Evolutionary conservation across 371 early-diverging fungal species (phyloP), one percentile per base, ranked within the genome.

Genomic region (Apophysomyces trapeziformis): DNA sequence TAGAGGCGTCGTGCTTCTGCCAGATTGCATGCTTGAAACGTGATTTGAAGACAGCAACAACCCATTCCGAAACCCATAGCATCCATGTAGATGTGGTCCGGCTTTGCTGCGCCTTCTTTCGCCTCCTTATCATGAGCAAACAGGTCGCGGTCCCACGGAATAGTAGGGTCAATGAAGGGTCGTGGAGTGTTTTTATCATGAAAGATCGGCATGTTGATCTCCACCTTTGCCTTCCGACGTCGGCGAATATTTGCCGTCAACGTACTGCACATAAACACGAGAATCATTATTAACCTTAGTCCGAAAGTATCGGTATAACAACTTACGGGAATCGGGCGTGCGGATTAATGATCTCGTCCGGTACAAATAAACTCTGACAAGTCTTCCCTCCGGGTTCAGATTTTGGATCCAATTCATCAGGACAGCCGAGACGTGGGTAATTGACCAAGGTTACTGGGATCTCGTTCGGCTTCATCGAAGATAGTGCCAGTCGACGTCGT

Each of bases 31-130:
- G 98, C 96, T 79, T 99, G 99, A 77, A 99, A 94, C 16, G 99
- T 99, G 70, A 99, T 93, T 80, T 99, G 99, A 38, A 99, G 86
- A 73, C 99, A 99, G 72, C 93, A 95, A 82, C 98, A 98, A 58
- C 99, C 99, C 99, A 99, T 99, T 37, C 99, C 99, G 86, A 99
- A 99, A 47, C 96, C 95, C 99, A 99, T 99, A 16, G 95, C 92
- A 77, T 99, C 99, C 93, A 99, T 95, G 74, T 99, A 96, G 54
- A 99, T 95, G 78, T 96, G 96, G 72, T 97, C 93, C 0, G 90
- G 89, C 32, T 85, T 78, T 5, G 99, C 98, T 18, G 93, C 93
- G 2, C 93, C 88, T 37, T 82, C 70, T 45, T 84, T 83, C 9
- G 89, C 89, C 64, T 89, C 89, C 64, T 82, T 84, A 61, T 89